A percentile compares a stretch with the other conserved stretches of the same genome.
These are phyloP conservation scores for Saitozyma podzolica DNA, from an alignment of 768 basidiomycete genomes.

Conservation along the genomic window DNA sequence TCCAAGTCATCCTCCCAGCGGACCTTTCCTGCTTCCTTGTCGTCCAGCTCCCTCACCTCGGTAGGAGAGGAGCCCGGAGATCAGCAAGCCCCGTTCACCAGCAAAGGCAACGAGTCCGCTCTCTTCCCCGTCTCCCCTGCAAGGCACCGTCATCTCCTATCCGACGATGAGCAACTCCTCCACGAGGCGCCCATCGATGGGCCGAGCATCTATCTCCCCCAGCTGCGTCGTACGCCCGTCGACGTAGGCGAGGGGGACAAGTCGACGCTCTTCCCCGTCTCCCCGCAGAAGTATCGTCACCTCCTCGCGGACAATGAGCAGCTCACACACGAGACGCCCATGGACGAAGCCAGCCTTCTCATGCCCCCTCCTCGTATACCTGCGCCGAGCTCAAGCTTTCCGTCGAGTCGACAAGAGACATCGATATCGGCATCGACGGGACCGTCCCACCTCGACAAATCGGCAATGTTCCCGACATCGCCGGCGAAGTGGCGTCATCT, in stretches of 20 bases:
- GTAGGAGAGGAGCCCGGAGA: not conserved
- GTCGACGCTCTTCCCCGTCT: conserved; percentile 16
- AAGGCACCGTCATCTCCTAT: not conserved
- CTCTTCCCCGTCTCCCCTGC: not conserved
- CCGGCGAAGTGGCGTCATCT: not conserved
- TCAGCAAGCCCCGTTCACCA: too few relatives aligned
- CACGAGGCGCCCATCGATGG: conserved; percentile 1
- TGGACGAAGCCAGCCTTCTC: conserved; percentile 9
- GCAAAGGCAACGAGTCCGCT: not conserved
- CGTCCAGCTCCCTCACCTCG: not conserved
- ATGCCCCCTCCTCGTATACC: conserved; percentile 3
- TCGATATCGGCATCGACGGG: too few relatives aligned
- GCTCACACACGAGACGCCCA: conserved; percentile 2
- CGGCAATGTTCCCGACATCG: too few relatives aligned
- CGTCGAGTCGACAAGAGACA: too few relatives aligned
- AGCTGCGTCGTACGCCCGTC: conserved; percentile 1
- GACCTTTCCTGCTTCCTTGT: not conserved
- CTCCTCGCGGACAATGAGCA: conserved; percentile 11
- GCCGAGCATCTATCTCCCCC: not conserved
- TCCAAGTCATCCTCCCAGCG: not conserved
- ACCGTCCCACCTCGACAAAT: too few relatives aligned
- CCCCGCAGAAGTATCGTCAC: conserved; percentile 14
- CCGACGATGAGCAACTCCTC: not conserved
- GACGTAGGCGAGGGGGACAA: not conserved
- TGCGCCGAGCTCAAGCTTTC: too few relatives aligned